Evolutionary conservation across 2,329 filamentous ascomycete species (phyloP), one percentile per base, ranked within the genome.

Genomic region (Aspergillus vadensis): DNA sequence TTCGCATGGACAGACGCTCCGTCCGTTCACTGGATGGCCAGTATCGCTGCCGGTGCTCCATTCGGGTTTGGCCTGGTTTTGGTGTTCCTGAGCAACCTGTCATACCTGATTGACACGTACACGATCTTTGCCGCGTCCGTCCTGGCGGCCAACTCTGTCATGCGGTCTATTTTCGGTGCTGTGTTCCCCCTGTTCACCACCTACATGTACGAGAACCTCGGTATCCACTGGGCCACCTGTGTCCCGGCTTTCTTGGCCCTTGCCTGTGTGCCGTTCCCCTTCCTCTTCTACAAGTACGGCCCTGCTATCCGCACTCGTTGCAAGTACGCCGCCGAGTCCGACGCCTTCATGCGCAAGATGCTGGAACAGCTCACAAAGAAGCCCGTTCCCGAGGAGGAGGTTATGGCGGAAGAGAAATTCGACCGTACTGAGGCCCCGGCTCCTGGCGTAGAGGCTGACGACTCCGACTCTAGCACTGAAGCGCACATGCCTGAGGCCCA

Each of bases 1-100:
- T 84, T 86, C 59, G 84, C 83, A 0, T 87, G 85, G 85, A 85
- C 85, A 1, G 82, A 84, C 54, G 81, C 76, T 58, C 77, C 72
- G 59, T 70, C 69, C 2, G 65, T 77, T 36, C 76, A 78, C 63
- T 79, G 75, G 75, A 74, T 78, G 57, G 75, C 69, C 14, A 70
- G 70, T 58, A 70, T 79, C 49, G 70, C 74, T 9, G 75, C 71
- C 4, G 71, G 69, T 25, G 76, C 70, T 5, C 72, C 76, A 2
- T 78, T 80, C 52, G 78, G 77, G 0, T 78, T 80, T 52, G 78
- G 78, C 14, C 74, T 78, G 68, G 73, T 80, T 4, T 60, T 79
- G 19, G 71, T 78, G 19, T 79, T 77, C 69, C 69, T 80, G 19
- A 70, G 73, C 39, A 70, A 76, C 58, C 72, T 78, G 69, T 79